These are phyloP conservation scores for Amylocarpus encephaloides DNA, from an alignment of 2,329 filamentous ascomycete species.

Conservation along the genomic window DNA sequence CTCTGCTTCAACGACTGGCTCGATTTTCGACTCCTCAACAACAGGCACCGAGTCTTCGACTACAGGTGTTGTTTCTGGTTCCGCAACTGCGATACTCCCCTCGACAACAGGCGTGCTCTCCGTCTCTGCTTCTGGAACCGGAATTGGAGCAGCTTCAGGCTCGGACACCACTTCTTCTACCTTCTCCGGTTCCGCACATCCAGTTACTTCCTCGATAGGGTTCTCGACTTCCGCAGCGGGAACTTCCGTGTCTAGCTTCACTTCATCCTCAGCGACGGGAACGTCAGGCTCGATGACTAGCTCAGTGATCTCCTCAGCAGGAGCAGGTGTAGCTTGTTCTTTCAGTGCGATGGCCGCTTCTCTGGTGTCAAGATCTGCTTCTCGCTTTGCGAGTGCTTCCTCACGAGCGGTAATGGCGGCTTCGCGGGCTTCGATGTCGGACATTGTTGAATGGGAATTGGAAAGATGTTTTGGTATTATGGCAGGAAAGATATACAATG, in stretches of 20 bases:
- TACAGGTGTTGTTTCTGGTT: not conserved
- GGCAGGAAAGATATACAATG: not conserved
- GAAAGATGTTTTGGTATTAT: not conserved
- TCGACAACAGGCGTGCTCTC: not conserved
- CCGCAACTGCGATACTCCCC: not conserved
- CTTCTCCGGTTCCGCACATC: not conserved
- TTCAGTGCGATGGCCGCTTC: slow-evolving; percentile 4
- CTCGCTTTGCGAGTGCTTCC: not conserved
- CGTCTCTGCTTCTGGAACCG: not conserved
- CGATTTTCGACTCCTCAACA: not conserved
- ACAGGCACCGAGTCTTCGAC: not conserved
- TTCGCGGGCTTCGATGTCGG: slow-evolving; percentile 10
- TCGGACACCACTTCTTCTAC: slow-evolving; percentile 3
- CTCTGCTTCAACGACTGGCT: not conserved
- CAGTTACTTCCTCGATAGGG: not conserved
- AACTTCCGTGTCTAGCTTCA: not conserved
- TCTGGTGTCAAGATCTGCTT: slow-evolving; percentile 2
- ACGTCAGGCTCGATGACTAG: not conserved
- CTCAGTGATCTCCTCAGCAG: not conserved
- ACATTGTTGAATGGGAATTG: not conserved
- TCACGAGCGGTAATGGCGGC: slow-evolving; percentile 7
- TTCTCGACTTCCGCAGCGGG: not conserved
- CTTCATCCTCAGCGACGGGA: not conserved
- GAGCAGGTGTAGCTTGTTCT: not conserved
- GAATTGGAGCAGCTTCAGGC: not conserved